Conservation (phyloP, 495 filamentous ascomycete genomes). For the Penicillium lagena region DNA sequence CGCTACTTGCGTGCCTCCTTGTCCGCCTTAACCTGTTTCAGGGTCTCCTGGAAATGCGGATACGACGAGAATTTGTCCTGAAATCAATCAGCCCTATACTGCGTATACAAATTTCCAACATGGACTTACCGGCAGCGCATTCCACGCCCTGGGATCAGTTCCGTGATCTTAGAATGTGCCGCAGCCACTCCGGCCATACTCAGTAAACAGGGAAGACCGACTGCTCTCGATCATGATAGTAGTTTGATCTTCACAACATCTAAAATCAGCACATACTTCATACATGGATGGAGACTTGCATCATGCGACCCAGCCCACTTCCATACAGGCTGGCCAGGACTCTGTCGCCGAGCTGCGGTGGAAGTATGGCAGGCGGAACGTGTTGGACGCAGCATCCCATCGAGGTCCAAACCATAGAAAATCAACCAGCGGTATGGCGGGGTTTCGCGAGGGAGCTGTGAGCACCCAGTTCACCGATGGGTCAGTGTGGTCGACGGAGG, state of each 20-base stretch:
- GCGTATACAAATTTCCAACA: background rate
- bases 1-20: conserved; percentile 20
- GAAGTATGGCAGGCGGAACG: conserved; percentile 37
- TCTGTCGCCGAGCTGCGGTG: conserved; percentile 37
- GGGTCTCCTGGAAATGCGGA: conserved; percentile 28
- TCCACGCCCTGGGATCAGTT: conserved; percentile 36
- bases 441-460: conserved; percentile 33
- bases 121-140: conserved; percentile 27
- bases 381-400: conserved; percentile 38
- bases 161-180: conserved; percentile 29
- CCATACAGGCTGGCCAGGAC: conserved; percentile 34
- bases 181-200: conserved; percentile 31
- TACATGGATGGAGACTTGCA: background rate
- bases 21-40: conserved; percentile 25
- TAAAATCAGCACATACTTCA: background rate
- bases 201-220: conserved; percentile 33
- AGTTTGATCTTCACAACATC: conserved; percentile 14
- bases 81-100: background rate
- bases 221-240: conserved; percentile 37
- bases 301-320: conserved; percentile 27
- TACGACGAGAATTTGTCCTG: conserved; percentile 33
- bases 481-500: conserved; percentile 37
- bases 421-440: conserved; percentile 27
- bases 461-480: conserved; percentile 33
- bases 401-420: conserved; percentile 39